Evolutionary conservation across 2,329 filamentous ascomycete species (phyloP).

Genomic region (Calonectria multiphialidica): DNA sequence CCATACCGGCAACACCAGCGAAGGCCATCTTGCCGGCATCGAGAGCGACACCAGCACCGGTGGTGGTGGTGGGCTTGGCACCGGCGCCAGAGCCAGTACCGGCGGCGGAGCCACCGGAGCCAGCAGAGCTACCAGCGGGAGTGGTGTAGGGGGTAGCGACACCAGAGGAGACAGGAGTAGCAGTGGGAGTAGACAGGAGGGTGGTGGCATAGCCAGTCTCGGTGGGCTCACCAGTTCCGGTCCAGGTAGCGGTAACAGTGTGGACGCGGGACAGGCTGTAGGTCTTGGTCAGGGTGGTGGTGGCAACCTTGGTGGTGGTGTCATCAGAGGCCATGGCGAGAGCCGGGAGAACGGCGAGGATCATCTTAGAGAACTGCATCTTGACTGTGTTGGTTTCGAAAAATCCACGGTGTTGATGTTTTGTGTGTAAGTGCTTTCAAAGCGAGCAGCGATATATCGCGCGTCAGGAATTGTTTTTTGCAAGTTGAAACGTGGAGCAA

Average conservation of each 20-base stretch:
- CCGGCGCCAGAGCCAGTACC: constrained; percentile 34
- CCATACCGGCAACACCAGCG: constrained; percentile 63
- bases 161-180: constrained; percentile 12
- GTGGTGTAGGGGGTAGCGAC: constrained; percentile 38
- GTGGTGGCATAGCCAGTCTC: constrained; percentile 47
- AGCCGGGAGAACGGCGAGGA: constrained; percentile 65
- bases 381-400: constrained; percentile 33
- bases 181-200: constrained; percentile 35
- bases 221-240: constrained; percentile 39
- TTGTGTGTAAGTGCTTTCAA: constrained; percentile 40
- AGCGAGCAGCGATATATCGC: constrained; percentile 31
- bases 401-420: constrained; percentile 23
- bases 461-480: constrained; percentile 25
- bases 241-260: constrained; percentile 50
- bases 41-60: constrained; percentile 58
- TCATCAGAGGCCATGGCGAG: constrained; percentile 59
- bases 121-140: constrained; percentile 20
- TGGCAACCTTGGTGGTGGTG: constrained; percentile 62
- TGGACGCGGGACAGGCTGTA: constrained; percentile 63
- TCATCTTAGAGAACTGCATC: constrained; percentile 57
- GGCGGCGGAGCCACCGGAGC: constrained; percentile 24
- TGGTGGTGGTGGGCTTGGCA: constrained; percentile 46
- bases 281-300: constrained; percentile 64
- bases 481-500: constrained; percentile 7
- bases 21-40: constrained; percentile 59